Conservation (phyloP, 257 asterid genomes). For the Fraxinus cuspidata region DNA sequence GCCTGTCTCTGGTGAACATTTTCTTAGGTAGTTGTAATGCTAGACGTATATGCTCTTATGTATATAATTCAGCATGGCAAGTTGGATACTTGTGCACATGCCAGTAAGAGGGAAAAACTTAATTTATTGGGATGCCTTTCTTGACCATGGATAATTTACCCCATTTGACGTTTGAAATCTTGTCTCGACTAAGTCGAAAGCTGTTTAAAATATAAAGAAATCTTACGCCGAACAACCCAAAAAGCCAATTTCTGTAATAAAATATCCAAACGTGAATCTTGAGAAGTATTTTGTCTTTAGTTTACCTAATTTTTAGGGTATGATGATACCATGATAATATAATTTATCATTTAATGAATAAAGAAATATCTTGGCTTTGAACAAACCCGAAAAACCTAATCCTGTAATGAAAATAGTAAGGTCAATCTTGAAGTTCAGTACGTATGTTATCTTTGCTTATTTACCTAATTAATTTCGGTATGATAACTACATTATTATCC, state of each 20-base stretch:
- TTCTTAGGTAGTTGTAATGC: neutral
- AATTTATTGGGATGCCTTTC: neutral
- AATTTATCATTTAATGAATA: neutral
- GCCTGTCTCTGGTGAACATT: neutral
- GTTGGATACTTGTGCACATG: neutral
- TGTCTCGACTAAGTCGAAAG: neutral
- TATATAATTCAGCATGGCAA: neutral
- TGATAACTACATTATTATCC: neutral
- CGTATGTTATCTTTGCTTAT: neutral
- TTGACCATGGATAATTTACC: neutral
- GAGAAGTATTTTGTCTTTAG: neutral
- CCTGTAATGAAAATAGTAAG: neutral
- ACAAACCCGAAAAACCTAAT: neutral
- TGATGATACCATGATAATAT: conserved; percentile 1
- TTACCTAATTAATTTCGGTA: neutral
- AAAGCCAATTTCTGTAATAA: neutral
- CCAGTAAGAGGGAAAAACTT: neutral
- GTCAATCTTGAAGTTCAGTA: neutral
- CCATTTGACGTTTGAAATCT: neutral
- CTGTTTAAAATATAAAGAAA: neutral
- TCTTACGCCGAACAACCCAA: neutral
- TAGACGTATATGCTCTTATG: neutral
- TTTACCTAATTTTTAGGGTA: neutral
- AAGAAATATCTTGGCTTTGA: neutral
- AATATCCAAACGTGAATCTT: neutral